Percentiles rank a stretch among this genome's conserved stretches.
These are phyloP conservation scores for Hypoxylon sp. DNA, from an alignment of 2,329 filamentous ascomycete genomes.

Conservation along the genomic window DNA sequence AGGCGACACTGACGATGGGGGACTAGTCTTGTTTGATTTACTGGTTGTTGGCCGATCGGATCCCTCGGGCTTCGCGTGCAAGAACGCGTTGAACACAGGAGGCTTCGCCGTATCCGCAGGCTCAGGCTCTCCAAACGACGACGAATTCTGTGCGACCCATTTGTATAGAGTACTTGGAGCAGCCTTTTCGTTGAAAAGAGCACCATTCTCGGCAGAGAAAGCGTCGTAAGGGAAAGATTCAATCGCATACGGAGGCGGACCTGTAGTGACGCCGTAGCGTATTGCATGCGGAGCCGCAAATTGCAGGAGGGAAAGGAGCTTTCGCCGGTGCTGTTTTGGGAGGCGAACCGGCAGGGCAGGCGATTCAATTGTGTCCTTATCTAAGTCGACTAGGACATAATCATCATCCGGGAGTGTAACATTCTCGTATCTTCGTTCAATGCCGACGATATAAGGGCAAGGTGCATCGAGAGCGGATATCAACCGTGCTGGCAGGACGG, in stretches of 20 bases:
- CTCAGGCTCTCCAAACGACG: constrained; percentile 82
- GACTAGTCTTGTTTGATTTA: constrained; percentile 73
- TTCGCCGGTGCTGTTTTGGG: constrained; percentile 89
- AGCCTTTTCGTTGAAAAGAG: constrained; percentile 82
- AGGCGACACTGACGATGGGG: constrained; percentile 78
- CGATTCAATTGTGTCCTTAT: constrained; percentile 90
- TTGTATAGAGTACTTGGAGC: constrained; percentile 81
- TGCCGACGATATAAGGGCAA: constrained; percentile 96
- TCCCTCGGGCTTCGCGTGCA: constrained; percentile 79
- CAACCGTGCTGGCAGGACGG: constrained; percentile 87
- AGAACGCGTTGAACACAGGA: constrained; percentile 92
- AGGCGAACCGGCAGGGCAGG: constrained; percentile 82
- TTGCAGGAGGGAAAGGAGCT: constrained; percentile 89
- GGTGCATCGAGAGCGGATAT: constrained; percentile 93
- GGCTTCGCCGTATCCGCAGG: constrained; percentile 66
- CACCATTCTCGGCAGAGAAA: constrained; percentile 87
- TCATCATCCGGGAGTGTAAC: constrained; percentile 93
- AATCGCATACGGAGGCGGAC: constrained; percentile 91
- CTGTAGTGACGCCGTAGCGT: constrained; percentile 86
- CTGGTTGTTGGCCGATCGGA: constrained; percentile 85
- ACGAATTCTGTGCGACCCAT: constrained; percentile 90
- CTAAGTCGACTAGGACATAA: constrained; percentile 93
- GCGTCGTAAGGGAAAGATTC: constrained; percentile 93
- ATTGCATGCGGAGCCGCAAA: constrained; percentile 91
- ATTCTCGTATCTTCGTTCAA: constrained; percentile 91